phyloP scores from a whole-genome alignment of 768 basidiomycete species.

The Guyanaporus albipodus region DNA sequence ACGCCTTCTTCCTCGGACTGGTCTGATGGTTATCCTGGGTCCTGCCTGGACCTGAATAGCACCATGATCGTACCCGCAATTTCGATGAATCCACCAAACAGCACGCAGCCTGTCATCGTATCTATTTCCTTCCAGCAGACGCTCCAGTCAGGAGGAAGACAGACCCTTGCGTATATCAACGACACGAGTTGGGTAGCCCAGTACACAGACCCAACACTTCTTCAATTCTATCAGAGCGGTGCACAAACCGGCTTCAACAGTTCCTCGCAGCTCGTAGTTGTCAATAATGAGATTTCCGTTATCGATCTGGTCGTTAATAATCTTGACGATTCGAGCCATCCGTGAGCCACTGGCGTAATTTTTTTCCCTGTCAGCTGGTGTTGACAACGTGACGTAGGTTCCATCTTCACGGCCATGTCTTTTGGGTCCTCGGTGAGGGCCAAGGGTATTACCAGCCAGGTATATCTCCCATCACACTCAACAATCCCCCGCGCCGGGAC shows the following conservation, averaged over 20 bases:
- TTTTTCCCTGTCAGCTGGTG: not conserved
- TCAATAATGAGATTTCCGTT: constrained; percentile 26
- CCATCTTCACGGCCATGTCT: constrained; percentile 38
- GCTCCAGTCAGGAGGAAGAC: constrained; percentile 23
- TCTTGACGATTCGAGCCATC: constrained; percentile 29
- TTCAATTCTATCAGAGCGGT: constrained; percentile 25
- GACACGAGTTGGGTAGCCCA: constrained; percentile 27
- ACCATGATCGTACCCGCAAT: constrained; percentile 29
- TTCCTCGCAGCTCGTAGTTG: constrained; percentile 23
- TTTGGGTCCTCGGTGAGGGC: constrained; percentile 35
- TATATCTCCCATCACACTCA: constrained; percentile 28
- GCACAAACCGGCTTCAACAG: constrained; percentile 25
- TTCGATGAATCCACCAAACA: constrained; percentile 27
- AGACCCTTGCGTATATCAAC: constrained; percentile 26
- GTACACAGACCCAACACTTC: constrained; percentile 24
- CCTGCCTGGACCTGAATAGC: constrained; percentile 26
- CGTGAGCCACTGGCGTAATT: constrained; percentile 14
- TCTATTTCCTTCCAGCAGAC: constrained; percentile 26
- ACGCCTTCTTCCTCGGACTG: constrained; percentile 26
- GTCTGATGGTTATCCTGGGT: constrained; percentile 22
- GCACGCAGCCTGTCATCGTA: constrained; percentile 17
- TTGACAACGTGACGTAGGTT: constrained; percentile 21
- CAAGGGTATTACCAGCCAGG: constrained; percentile 31
- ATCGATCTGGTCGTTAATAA: constrained; percentile 24
- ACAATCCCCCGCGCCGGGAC: constrained; percentile 40